These are phyloP conservation scores for Penicillium verrucosum DNA, from an alignment of 2,329 filamentous ascomycete species.

Conservation along the genomic window DNA sequence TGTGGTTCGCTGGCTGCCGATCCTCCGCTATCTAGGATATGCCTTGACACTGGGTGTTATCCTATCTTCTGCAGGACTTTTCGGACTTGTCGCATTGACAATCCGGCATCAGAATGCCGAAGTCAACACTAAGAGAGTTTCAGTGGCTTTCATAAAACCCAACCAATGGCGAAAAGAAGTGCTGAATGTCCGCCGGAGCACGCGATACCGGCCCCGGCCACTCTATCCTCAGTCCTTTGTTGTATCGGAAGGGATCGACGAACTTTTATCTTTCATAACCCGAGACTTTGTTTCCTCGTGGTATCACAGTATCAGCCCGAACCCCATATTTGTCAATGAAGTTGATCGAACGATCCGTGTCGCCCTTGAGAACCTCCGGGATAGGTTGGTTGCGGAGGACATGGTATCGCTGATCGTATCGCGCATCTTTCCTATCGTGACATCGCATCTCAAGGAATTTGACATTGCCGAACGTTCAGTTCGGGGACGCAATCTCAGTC, in stretches of 20 bases:
- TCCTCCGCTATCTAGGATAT: slow-evolving; percentile 79
- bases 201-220: slow-evolving; percentile 64
- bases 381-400: slow-evolving; percentile 72
- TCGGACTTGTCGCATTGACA: slow-evolving; percentile 61
- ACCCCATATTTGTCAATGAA: slow-evolving; percentile 76
- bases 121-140: slow-evolving; percentile 43
- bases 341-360: slow-evolving; percentile 76
- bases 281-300: slow-evolving; percentile 84
- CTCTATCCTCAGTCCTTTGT: slow-evolving; percentile 73
- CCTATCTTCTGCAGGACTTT: slow-evolving; percentile 52
- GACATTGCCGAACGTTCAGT: slow-evolving; percentile 85
- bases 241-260: slow-evolving; percentile 76
- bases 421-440: slow-evolving; percentile 81
- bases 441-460: slow-evolving; percentile 83
- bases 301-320: slow-evolving; percentile 82
- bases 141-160: slow-evolving; percentile 59
- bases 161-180: slow-evolving; percentile 69
- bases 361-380: slow-evolving; percentile 67
- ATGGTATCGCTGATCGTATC: slow-evolving; percentile 79
- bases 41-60: slow-evolving; percentile 71
- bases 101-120: slow-evolving; percentile 38
- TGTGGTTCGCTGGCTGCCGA: slow-evolving; percentile 75
- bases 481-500: slow-evolving; percentile 80
- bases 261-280: slow-evolving; percentile 70
- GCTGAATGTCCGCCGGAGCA: slow-evolving; percentile 61